A percentile compares a stretch with the other conserved stretches of the same genome.
Conservation (phyloP, 805 yeast species). For the Cyberlindnera saturnus region DNA sequence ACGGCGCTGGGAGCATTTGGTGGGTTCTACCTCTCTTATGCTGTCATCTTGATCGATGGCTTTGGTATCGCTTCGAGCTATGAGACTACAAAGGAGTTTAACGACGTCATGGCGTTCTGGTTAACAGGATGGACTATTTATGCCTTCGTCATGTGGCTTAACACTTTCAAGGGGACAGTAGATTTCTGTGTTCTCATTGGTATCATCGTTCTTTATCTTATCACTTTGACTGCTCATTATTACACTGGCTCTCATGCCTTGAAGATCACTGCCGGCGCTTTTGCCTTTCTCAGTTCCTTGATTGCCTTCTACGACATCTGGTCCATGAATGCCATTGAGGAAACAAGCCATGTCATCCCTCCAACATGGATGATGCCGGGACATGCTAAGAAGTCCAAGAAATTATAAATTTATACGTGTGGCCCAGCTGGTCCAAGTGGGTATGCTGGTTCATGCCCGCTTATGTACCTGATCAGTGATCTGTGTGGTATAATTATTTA, state of each 20-base stretch:
- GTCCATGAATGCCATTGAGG: constrained; percentile 34
- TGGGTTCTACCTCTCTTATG: constrained; percentile 48
- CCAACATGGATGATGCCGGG: constrained; percentile 13
- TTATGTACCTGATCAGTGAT: too few relatives aligned
- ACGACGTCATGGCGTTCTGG: constrained; percentile 42
- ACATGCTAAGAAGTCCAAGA: constrained; percentile 2
- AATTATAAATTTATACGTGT: background rate
- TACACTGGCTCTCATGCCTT: constrained; percentile 30
- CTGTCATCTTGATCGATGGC: constrained; percentile 37
- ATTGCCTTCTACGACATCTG: constrained; percentile 41
- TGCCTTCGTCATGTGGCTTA: constrained; percentile 38
- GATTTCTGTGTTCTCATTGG: constrained; percentile 30
- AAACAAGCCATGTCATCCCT: constrained; percentile 7
- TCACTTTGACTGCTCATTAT: constrained; percentile 39
- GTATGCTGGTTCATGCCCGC: background rate
- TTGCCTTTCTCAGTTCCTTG: constrained; percentile 37
- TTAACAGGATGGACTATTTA: constrained; percentile 48
- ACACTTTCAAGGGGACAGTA: constrained; percentile 46
- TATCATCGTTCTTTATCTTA: constrained; percentile 12
- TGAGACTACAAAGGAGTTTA: constrained; percentile 29
- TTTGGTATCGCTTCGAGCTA: constrained; percentile 39
- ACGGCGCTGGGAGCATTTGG: constrained; percentile 49
- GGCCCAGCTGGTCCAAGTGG: background rate
- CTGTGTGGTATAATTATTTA: too few relatives aligned
- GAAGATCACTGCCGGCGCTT: constrained; percentile 42